A percentile compares a stretch with the other conserved stretches of the same genome.
These are phyloP conservation scores for Yamadazyma insecticola DNA, from an alignment of 805 yeast species.

Conservation along the genomic window DNA sequence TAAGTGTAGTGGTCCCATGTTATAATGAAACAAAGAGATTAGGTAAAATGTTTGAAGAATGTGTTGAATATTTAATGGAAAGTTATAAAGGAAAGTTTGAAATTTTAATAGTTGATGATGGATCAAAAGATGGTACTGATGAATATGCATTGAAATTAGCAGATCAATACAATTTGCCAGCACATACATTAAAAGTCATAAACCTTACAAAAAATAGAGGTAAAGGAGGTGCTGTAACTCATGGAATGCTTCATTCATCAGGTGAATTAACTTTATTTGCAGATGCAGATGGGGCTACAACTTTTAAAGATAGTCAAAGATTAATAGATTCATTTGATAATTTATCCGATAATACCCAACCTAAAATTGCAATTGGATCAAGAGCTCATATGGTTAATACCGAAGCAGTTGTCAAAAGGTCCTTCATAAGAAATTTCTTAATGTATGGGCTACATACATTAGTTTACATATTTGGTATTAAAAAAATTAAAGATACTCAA, in stretches of 20 bases:
- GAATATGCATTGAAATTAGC: slow-evolving; percentile 66
- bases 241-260: slow-evolving; percentile 73
- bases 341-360: slow-evolving; percentile 45
- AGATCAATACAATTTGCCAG: slow-evolving; percentile 39
- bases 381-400: slow-evolving; percentile 96
- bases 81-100: slow-evolving; percentile 50
- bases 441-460: slow-evolving; percentile 90
- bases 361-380: slow-evolving; percentile 82
- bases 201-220: slow-evolving; percentile 76
- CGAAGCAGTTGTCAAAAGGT: slow-evolving; percentile 93
- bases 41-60: slow-evolving; percentile 65
- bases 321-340: slow-evolving; percentile 42
- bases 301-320: slow-evolving; percentile 61
- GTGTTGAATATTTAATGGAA: slow-evolving; percentile 48
- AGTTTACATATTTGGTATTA: slow-evolving; percentile 84
- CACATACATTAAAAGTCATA: slow-evolving; percentile 68
- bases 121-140: slow-evolving; percentile 77
- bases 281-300: slow-evolving; percentile 96
- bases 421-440: slow-evolving; percentile 79
- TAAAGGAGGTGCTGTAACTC: slow-evolving; percentile 86
- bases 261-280: slow-evolving; percentile 82
- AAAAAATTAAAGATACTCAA: slow-evolving; percentile 87
- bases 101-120: slow-evolving; percentile 86
- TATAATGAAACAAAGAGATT: slow-evolving; percentile 80
- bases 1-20: slow-evolving; percentile 90